phyloP scores from a whole-genome alignment of 768 basidiomycete genomes.

The Hemileccinum rubropunctum region DNA sequence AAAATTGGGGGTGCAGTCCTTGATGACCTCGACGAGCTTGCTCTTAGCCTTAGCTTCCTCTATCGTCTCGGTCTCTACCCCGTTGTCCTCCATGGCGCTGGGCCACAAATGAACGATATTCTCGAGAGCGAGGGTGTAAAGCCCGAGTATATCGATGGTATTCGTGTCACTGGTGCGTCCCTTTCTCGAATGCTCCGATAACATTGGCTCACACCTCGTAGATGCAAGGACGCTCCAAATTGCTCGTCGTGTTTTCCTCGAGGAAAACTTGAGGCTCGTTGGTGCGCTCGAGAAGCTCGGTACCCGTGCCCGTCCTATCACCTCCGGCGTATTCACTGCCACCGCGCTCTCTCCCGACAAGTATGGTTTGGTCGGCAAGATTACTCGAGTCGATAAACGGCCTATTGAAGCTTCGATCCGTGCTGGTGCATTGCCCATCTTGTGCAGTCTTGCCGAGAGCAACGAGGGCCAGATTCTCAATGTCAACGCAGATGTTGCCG shows the following conservation, averaged over 20 bases:
- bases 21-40: constrained; percentile 88
- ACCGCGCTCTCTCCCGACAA: constrained; percentile 94
- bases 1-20: constrained; percentile 98
- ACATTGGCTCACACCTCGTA: constrained; percentile 22
- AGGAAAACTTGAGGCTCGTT: constrained; percentile 95
- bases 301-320: constrained; percentile 96
- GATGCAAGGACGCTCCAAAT: constrained; percentile 93
- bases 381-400: constrained; percentile 92
- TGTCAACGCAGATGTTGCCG: constrained; percentile 98
- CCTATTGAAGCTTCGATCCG: constrained; percentile 96
- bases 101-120: constrained; percentile 92
- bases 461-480: constrained; percentile 97
- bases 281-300: constrained; percentile 91
- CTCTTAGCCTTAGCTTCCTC: constrained; percentile 92
- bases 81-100: constrained; percentile 93
- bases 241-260: constrained; percentile 94
- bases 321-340: constrained; percentile 95
- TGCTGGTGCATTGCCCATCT: constrained; percentile 92
- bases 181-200: neutral
- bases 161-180: constrained; percentile 85
- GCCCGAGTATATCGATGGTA: constrained; percentile 97
- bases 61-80: constrained; percentile 98
- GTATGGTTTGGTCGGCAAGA: constrained; percentile 94
- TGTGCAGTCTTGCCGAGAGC: constrained; percentile 92
- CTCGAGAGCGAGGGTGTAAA: constrained; percentile 90